phyloP scores from a whole-genome alignment of 2,329 filamentous ascomycete genomes.

The Knufia fluminis region DNA sequence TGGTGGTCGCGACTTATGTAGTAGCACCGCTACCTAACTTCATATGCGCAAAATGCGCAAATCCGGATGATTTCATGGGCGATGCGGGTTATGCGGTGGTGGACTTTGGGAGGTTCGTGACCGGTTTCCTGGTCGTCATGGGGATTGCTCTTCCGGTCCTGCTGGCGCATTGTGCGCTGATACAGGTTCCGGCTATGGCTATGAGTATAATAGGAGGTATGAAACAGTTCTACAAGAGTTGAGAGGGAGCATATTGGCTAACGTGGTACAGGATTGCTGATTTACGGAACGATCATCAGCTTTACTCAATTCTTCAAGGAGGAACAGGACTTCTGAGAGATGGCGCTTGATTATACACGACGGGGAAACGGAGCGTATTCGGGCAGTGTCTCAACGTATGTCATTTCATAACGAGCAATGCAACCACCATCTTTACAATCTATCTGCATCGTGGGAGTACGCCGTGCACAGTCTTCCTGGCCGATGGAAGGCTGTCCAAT shows the following conservation, averaged over 20 bases:
- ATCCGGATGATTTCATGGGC: conserved; percentile 93
- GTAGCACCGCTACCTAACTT: conserved; percentile 92
- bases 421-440: no score
- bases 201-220: conserved; percentile 75
- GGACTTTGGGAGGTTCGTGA: conserved; percentile 88
- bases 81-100: conserved; percentile 72
- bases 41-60: conserved; percentile 80
- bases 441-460: no score
- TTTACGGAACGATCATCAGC: conserved; percentile 96
- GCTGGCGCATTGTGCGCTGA: conserved; percentile 77
- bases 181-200: conserved; percentile 73
- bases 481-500: no score
- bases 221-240: background rate
- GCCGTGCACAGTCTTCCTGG: no score
- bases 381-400: background rate
- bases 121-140: conserved; percentile 94
- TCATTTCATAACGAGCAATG: no score
- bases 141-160: conserved; percentile 85
- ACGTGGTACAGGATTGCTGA: conserved; percentile 57
- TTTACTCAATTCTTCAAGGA: conserved; percentile 98
- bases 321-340: conserved; percentile 74
- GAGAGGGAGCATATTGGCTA: background rate
- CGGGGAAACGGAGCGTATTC: background rate
- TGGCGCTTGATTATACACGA: background rate
- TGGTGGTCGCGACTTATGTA: conserved; percentile 93